A percentile compares a stretch with the other conserved stretches of the same genome.
Conservation (phyloP, 2,329 filamentous ascomycete species). For the Ascochyta lentis region DNA sequence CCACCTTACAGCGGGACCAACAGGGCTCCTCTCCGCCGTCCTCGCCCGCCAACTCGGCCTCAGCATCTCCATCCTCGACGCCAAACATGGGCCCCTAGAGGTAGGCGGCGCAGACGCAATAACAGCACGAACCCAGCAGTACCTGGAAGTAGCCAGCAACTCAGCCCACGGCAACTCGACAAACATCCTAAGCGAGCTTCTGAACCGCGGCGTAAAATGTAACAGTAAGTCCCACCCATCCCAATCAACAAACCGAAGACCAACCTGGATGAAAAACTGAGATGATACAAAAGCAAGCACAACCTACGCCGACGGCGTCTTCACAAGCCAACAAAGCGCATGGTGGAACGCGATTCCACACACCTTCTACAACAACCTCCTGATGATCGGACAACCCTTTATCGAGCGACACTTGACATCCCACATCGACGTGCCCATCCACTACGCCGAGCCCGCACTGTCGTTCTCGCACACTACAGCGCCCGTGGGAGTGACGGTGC, state of each 20-base stretch:
- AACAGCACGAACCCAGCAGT: conserved; percentile 59
- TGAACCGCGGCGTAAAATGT: conserved; percentile 56
- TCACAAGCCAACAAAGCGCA: conserved; percentile 56
- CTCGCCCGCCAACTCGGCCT: conserved; percentile 53
- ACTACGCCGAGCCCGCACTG: conserved; percentile 50
- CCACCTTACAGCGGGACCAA: conserved; percentile 52
- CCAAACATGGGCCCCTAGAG: conserved; percentile 50
- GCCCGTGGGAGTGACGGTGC: conserved; percentile 27
- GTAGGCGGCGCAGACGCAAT: conserved; percentile 58
- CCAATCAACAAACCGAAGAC: too few relatives aligned
- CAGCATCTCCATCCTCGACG: conserved; percentile 50
- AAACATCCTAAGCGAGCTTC: conserved; percentile 38
- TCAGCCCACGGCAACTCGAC: conserved; percentile 32
- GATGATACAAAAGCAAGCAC: conserved; percentile 49
- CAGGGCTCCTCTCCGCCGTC: conserved; percentile 55
- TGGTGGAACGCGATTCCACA: conserved; percentile 59
- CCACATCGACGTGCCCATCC: conserved; percentile 44
- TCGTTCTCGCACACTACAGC: conserved; percentile 34
- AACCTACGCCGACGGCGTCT: conserved; percentile 56
- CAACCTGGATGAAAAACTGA: too few relatives aligned
- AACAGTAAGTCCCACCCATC: conserved; percentile 49
- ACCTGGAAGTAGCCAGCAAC: conserved; percentile 55
- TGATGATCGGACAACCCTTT: conserved; percentile 59
- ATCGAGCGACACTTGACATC: conserved; percentile 52
- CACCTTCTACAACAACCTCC: conserved; percentile 56